phyloP scores from a whole-genome alignment of 2,329 filamentous ascomycete genomes.

The Neofusicoccum ribis region DNA sequence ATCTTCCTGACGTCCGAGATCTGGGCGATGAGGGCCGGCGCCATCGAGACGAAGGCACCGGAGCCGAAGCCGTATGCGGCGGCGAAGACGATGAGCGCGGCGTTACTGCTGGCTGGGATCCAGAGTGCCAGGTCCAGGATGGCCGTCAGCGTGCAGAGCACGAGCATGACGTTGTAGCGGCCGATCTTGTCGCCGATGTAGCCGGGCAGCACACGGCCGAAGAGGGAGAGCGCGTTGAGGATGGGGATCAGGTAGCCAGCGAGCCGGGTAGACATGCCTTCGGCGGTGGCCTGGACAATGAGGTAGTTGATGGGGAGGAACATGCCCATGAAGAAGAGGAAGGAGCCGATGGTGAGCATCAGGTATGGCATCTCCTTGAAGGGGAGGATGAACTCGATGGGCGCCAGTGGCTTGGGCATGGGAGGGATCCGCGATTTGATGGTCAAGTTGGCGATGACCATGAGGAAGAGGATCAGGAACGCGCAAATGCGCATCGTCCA shows the following conservation, averaged over 20 bases:
- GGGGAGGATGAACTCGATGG: slow-evolving; percentile 30
- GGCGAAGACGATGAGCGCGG: slow-evolving; percentile 63
- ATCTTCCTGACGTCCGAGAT: slow-evolving; percentile 70
- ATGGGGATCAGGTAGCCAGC: slow-evolving; percentile 58
- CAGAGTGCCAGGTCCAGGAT: slow-evolving; percentile 58
- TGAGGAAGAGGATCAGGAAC: slow-evolving; percentile 62
- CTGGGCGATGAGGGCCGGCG: slow-evolving; percentile 66
- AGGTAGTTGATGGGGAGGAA: slow-evolving; percentile 58
- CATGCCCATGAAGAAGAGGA: slow-evolving; percentile 59
- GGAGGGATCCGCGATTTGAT: slow-evolving; percentile 51
- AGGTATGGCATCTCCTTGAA: slow-evolving; percentile 37
- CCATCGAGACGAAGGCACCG: slow-evolving; percentile 65
- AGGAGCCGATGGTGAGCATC: slow-evolving; percentile 29
- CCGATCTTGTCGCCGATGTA: slow-evolving; percentile 56
- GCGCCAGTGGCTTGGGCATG: slow-evolving; percentile 31
- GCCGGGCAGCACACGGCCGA: slow-evolving; percentile 58
- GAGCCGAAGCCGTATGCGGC: slow-evolving; percentile 70
- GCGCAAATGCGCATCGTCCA: slow-evolving; percentile 60
- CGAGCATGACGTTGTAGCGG: slow-evolving; percentile 55
- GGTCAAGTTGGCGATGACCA: slow-evolving; percentile 52
- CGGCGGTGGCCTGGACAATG: slow-evolving; percentile 43
- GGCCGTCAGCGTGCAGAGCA: slow-evolving; percentile 46
- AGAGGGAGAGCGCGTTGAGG: slow-evolving; percentile 46
- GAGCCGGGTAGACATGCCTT: slow-evolving; percentile 51
- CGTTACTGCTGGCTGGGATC: slow-evolving; percentile 50